Conservation (phyloP, 768 basidiomycete genomes). For the Suillus placidus region DNA sequence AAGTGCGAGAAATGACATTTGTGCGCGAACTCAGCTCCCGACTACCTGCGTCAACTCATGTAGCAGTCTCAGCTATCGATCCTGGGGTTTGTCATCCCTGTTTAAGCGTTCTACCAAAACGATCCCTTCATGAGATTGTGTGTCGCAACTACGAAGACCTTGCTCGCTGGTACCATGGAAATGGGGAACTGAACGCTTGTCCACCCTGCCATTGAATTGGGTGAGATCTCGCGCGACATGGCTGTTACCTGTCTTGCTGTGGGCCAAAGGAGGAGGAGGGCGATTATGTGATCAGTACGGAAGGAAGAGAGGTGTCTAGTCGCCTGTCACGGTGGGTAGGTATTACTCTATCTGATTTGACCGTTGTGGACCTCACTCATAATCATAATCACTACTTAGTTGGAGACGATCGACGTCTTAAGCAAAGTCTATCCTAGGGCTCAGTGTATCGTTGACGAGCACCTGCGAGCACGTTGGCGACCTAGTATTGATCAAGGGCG, state of each 20-base stretch:
- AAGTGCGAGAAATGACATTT: constrained; percentile 37
- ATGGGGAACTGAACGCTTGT: constrained; percentile 37
- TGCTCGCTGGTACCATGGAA: constrained; percentile 32
- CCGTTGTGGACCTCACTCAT: background rate
- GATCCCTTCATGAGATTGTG: constrained; percentile 9
- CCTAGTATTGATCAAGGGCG: background rate
- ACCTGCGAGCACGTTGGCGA: background rate
- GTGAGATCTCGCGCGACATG: constrained; percentile 18
- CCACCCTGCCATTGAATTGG: constrained; percentile 29
- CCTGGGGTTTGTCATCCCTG: constrained; percentile 38
- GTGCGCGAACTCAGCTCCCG: constrained; percentile 34
- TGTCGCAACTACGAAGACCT: constrained; percentile 2
- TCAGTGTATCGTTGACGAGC: constrained; percentile 12
- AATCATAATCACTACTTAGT: background rate
- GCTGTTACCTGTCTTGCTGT: constrained; percentile 33
- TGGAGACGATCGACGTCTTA: constrained; percentile 24
- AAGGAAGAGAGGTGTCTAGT: constrained; percentile 33
- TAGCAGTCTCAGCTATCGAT: constrained; percentile 30
- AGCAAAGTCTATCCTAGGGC: constrained; percentile 22
- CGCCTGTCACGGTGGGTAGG: constrained; percentile 41
- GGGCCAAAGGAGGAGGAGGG: constrained; percentile 34
- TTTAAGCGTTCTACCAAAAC: constrained; percentile 19
- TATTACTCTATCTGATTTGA: constrained; percentile 1
- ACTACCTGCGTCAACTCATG: constrained; percentile 22
- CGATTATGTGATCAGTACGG: constrained; percentile 33